Conservation (phyloP, 805 yeast species). For the Barnettozyma wickerhamii region DNA sequence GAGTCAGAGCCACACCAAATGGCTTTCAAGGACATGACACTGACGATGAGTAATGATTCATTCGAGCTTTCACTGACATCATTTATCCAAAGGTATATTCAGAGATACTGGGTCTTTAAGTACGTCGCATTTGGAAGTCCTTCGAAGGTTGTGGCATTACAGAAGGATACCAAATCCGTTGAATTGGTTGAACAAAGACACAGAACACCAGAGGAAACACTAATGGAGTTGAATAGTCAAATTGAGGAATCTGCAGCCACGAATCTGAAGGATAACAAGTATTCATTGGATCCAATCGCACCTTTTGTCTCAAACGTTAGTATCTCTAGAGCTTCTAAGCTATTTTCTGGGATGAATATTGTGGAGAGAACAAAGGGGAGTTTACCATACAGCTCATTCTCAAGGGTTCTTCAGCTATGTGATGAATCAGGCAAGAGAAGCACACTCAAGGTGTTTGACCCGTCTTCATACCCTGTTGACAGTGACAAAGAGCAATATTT, state of each 20-base stretch:
- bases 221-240: too few relatives aligned
- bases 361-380: neutral
- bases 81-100: neutral
- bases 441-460: neutral
- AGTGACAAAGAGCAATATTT: too few relatives aligned
- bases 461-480: neutral
- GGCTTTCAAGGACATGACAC: neutral
- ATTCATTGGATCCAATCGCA: neutral
- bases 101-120: neutral
- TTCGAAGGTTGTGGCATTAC: neutral
- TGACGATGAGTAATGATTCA: neutral
- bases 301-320: neutral
- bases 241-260: too few relatives aligned
- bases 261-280: neutral
- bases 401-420: neutral
- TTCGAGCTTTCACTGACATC: neutral
- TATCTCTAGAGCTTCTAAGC: neutral
- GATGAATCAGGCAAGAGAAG: neutral
- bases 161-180: neutral
- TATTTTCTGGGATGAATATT: too few relatives aligned
- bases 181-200: neutral
- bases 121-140: neutral
- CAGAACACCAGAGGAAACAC: too few relatives aligned
- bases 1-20: too few relatives aligned
- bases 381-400: neutral